Evolutionary conservation across 2,329 filamentous ascomycete species (phyloP).

Genomic region (Microdochium paspali): DNA sequence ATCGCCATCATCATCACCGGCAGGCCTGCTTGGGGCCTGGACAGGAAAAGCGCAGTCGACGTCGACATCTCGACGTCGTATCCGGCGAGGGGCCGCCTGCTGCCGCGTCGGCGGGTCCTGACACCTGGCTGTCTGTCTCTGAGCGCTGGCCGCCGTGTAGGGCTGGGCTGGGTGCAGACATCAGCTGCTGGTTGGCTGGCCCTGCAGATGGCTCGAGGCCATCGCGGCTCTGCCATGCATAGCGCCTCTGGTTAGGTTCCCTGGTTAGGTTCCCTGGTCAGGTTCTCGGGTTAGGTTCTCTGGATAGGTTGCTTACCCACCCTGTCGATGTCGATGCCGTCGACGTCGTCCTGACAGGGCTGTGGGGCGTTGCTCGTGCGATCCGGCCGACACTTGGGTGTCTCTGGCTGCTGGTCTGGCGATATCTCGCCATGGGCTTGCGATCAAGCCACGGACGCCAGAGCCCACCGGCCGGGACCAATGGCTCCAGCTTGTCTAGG

Average conservation of each 20-base stretch:
- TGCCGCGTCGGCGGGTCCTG: no score
- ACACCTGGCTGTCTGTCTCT: no score
- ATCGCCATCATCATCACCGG: no score
- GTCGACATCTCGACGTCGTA: no score
- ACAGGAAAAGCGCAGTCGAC: no score
- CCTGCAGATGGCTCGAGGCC: no score
- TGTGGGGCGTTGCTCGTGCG: background rate
- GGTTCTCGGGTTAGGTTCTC: background rate
- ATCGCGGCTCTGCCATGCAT: background rate
- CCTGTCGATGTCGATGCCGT: background rate
- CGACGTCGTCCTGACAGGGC: background rate
- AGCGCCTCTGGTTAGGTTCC: background rate
- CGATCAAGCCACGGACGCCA: background rate
- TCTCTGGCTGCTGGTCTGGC: no score
- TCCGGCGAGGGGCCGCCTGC: no score
- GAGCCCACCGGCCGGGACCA: background rate
- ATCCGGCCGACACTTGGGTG: background rate
- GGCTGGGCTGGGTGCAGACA: no score
- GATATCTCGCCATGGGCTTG: background rate
- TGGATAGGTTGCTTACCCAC: background rate
- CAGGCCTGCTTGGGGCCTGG: no score
- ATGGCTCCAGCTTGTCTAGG: background rate
- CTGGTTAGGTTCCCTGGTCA: background rate
- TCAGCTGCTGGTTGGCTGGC: no score
- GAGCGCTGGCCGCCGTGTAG: background rate